Evolutionary conservation across 2,329 filamentous ascomycete species (phyloP), one percentile per base, ranked within the genome.

Genomic region (Talaromyces sp.): DNA sequence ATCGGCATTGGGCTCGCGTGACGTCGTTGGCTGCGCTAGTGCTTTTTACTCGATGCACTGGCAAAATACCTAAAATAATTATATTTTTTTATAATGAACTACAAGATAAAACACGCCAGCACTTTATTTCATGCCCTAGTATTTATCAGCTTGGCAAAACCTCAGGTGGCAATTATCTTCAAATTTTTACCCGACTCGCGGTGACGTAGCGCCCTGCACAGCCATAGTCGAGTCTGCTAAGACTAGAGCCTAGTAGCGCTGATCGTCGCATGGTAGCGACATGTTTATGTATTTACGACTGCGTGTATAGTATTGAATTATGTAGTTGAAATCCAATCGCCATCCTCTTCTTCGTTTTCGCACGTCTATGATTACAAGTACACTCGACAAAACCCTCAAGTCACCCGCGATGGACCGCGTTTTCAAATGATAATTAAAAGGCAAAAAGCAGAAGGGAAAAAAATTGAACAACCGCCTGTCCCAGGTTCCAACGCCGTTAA

Each of bases 21-120:
- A 72, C 70, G 70, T 72, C 70, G 70, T 70, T 66, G 65, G 64
- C 59, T 64, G 41, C 41, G n/a, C 35, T 59, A 27, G 49, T 51
- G 10, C 4, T 1, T 13, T 32, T 32, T 32, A 32, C 29, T 31
- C 2, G 29, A 31, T 10, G 31, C 26, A 27, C 29, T 31, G 29
- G 9, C 7, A 11, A 10, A 10, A 31, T 31, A 31, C n/a, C n/a
- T n/a, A n/a, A n/a, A n/a, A n/a, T n/a, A n/a, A n/a, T n/a, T n/a
- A n/a, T n/a, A n/a, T n/a, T 17, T 35, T 4, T 6, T 5, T 38
- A 35, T n/a, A 2, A 38, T 17, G 5, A 8, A n/a, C 14, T 38
- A n/a, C n/a, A 35, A 17, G 7, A n/a, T 38, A 6, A 38, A n/a
- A 38, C n/a, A n/a, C 8, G 35, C 35, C 14, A 9, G 6, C 14